Base-by-base conservation (phyloP, 2,329 filamentous ascomycete genomes). In the Fusarium liriodendri region DNA sequence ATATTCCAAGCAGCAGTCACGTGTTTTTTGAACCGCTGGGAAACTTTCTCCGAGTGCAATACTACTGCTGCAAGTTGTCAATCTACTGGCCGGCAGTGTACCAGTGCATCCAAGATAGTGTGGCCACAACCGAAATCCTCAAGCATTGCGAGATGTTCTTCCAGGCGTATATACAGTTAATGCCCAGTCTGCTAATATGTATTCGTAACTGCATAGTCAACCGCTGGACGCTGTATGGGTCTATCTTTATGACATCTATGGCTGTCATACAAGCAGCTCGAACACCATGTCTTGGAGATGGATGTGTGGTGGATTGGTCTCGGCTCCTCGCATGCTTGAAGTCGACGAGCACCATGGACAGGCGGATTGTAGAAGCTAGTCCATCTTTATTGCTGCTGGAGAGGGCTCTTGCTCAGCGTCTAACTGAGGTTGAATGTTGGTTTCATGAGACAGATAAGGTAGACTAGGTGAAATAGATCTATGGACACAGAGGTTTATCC, bases 81-180 rank as follows among this genome's bases (percentile, higher is more conserved):
- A 64, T 64, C 22, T 55, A 42, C 47, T 64, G 62, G 62, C 62
- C 62, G 4, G 62, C 62, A 4, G 62, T 64, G 13, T 64, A 64
- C 32, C 62, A 64, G 22, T 29, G 16, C 8, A 55, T 64, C 5
- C n/a, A 64, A 33, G 16, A 29, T n/a, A 35, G 47, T n/a, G 14
- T 27, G 14, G 62, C 50, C 11, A 25, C 18, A 18, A 6, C 18
- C 14, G 62, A 64, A 16, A 16, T 64, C 20, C 33, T 57, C 4
- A 35, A 29, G 27, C 29, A 57, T 45, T 64, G 62, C 50, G 50
- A 16, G 20, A 42, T 22, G 25, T 64, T 64, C 35, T 64, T 64
- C 42, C n/a, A 57, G 7, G 62, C 33, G 11, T 64, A 64, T 37
- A n/a, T 57, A 6, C 37, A 33, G n/a, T 55, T 54, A 16, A 29